A percentile compares a stretch with the other conserved stretches of the same genome.
phyloP scores from a whole-genome alignment of 2,329 filamentous ascomycete species.

The Microdochium nivale region DNA sequence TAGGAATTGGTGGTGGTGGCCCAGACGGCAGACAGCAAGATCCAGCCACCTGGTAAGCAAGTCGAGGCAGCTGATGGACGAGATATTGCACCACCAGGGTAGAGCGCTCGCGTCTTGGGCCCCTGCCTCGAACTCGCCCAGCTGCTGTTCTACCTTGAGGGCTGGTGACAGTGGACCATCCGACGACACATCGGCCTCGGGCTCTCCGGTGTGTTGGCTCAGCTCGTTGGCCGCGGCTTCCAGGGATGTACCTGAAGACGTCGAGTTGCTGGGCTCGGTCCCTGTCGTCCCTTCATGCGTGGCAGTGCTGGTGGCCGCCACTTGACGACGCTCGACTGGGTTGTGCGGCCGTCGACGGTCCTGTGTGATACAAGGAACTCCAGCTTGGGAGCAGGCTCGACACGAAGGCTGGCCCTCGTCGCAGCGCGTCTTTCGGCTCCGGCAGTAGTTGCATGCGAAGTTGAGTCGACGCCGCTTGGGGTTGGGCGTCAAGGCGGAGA shows the following conservation, averaged over 20 bases:
- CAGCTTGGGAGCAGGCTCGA: slow-evolving; percentile 4
- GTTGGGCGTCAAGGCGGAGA: too few species aligned
- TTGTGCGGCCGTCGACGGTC: slow-evolving; percentile 4
- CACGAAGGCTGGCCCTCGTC: neutral
- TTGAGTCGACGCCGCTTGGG: too few species aligned
- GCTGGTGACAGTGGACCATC: too few species aligned
- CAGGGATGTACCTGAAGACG: too few species aligned
- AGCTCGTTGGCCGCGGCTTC: too few species aligned
- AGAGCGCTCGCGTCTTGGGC: neutral
- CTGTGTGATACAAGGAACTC: slow-evolving; percentile 3
- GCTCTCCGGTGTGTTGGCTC: too few species aligned
- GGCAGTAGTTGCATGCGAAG: too few species aligned
- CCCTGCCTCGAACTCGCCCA: neutral
- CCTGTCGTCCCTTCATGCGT: too few species aligned
- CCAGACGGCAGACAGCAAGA: neutral
- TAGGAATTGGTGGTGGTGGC: neutral
- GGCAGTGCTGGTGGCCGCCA: too few species aligned
- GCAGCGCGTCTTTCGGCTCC: too few species aligned
- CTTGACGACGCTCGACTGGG: slow-evolving; percentile 2
- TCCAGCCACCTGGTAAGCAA: neutral
- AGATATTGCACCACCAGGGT: neutral
- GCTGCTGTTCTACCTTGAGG: too few species aligned
- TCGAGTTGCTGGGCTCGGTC: neutral
- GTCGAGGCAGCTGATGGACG: neutral
- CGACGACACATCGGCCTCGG: too few species aligned